phyloP scores from a whole-genome alignment of 371 early-diverging fungal genomes.

The Rhizopus arrhizus region DNA sequence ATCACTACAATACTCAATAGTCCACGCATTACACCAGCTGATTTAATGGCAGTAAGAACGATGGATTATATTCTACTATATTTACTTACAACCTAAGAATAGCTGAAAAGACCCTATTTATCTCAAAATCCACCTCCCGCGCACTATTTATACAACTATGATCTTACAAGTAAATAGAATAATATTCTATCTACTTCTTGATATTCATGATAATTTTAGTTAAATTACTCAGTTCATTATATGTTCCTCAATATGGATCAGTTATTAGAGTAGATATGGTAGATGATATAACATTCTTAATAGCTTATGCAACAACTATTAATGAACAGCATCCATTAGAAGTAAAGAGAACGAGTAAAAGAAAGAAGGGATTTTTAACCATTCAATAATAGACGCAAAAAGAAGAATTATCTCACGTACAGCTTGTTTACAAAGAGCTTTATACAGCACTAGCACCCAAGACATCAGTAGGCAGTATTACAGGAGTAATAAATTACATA shows the following conservation, averaged over 20 bases:
- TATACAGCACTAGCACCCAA: constrained; percentile 20
- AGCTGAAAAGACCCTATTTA: constrained; percentile 52
- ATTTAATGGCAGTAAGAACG: constrained; percentile 52
- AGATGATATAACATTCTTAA: constrained; percentile 62
- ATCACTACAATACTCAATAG: constrained; percentile 59
- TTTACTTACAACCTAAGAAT: background rate
- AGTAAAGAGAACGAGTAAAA: constrained; percentile 13
- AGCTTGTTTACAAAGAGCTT: constrained; percentile 22
- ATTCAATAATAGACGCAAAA: constrained; percentile 21
- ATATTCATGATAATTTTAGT: constrained; percentile 22
- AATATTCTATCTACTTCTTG: background rate
- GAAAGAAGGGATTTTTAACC: background rate
- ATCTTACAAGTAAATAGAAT: constrained; percentile 53
- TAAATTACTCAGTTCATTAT: constrained; percentile 49
- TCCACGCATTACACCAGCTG: constrained; percentile 65
- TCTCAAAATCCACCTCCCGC: constrained; percentile 50
- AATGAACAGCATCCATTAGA: constrained; percentile 38
- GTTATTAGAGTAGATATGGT: constrained; percentile 53
- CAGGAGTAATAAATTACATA: constrained; percentile 33
- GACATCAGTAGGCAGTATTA: constrained; percentile 30
- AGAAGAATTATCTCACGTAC: constrained; percentile 18
- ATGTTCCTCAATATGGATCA: constrained; percentile 51
- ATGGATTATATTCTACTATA: background rate
- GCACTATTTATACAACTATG: constrained; percentile 57
- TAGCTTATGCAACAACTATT: constrained; percentile 59